Evolutionary conservation across 345 rosid genomes (phyloP).

Genomic region (Chamaenerion angustifolium): DNA sequence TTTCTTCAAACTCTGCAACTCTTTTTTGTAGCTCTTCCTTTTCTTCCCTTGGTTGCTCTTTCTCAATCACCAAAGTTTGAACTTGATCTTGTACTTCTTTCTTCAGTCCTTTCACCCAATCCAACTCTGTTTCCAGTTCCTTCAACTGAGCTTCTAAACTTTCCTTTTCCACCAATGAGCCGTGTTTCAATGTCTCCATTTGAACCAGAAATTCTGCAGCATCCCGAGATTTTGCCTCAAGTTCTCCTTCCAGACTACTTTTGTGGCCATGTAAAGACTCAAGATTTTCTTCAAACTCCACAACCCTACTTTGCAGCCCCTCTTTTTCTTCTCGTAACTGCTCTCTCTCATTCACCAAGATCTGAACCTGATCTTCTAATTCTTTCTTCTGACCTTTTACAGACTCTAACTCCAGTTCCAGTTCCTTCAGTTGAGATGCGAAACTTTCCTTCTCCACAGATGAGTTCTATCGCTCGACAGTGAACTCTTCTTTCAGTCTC

Average conservation of each 20-base stretch:
- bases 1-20: too few species aligned
- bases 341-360: slow-evolving; percentile 9
- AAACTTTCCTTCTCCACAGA: slow-evolving; percentile 16
- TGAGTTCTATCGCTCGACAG: slow-evolving; percentile 11
- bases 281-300: too few species aligned
- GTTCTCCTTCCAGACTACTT: too few species aligned
- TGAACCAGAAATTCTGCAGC: too few species aligned
- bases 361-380: slow-evolving; percentile 16
- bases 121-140: slow-evolving; percentile 30
- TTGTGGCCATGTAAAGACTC: too few species aligned
- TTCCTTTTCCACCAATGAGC: too few species aligned
- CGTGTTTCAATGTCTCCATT: too few species aligned
- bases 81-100: slow-evolving; percentile 33
- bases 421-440: slow-evolving; percentile 12
- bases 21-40: slow-evolving; percentile 25
- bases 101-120: too few species aligned
- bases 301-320: slow-evolving; percentile 11
- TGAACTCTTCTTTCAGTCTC: slow-evolving; percentile 15
- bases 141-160: too few species aligned
- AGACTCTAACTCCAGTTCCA: too few species aligned
- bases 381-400: slow-evolving; percentile 12
- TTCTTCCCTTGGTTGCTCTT: slow-evolving; percentile 29
- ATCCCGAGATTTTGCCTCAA: too few species aligned
- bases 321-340: slow-evolving; percentile 12
- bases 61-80: slow-evolving; percentile 31